These are phyloP conservation scores for Coriaria nepalensis DNA, from an alignment of 306 rosid species.

Conservation along the genomic window DNA sequence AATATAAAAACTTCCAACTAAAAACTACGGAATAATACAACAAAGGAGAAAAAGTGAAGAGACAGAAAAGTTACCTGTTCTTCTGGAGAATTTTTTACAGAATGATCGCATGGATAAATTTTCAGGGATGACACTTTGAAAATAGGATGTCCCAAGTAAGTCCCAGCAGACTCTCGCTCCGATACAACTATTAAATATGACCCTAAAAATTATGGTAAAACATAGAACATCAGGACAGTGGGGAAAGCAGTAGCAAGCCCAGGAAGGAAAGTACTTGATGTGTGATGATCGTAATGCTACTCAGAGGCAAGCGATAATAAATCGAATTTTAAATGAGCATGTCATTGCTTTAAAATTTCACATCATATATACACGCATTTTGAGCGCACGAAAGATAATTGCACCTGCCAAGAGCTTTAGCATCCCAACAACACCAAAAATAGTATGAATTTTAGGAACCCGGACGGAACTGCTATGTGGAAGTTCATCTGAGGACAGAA, in stretches of 20 bases:
- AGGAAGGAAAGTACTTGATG: conserved; percentile 8
- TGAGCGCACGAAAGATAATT: conserved; percentile 9
- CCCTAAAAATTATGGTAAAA: conserved; percentile 29
- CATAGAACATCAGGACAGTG: conserved; percentile 16
- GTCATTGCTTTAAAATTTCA: neutral
- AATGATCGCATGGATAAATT: conserved; percentile 74
- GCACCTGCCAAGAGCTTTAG: conserved; percentile 81
- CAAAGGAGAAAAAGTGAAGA: conserved; percentile 2
- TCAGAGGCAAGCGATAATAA: too few species aligned
- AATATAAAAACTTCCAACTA: neutral
- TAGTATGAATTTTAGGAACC: conserved; percentile 62
- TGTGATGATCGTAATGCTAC: neutral
- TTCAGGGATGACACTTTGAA: conserved; percentile 55
- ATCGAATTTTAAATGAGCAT: too few species aligned
- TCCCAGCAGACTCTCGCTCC: conserved; percentile 54
- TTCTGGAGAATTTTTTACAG: conserved; percentile 45
- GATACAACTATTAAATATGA: conserved; percentile 74
- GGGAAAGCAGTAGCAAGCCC: conserved; percentile 10
- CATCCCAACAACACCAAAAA: conserved; percentile 79
- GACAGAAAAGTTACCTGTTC: conserved; percentile 46
- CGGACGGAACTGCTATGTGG: conserved; percentile 56
- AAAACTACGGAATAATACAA: conserved; percentile 2
- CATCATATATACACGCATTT: neutral
- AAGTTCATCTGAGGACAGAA: conserved; percentile 43
- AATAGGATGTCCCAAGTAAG: conserved; percentile 83